Conservation (phyloP, 2,329 filamentous ascomycete species). For the Epichloe sibirici region DNA sequence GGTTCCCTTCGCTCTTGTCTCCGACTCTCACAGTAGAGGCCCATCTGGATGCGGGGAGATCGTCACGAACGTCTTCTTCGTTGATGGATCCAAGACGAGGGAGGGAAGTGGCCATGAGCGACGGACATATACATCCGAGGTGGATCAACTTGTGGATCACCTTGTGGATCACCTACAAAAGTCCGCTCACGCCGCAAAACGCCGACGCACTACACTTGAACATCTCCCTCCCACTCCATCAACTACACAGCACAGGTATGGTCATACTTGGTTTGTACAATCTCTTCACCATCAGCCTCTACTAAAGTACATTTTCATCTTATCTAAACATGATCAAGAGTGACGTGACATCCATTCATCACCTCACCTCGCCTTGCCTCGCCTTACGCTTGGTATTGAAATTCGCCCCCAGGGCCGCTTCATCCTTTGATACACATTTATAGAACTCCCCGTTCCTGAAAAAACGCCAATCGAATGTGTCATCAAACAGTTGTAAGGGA, state of each 20-base stretch:
- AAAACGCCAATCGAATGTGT: slow-evolving; percentile 15
- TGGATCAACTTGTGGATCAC: neutral
- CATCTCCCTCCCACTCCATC: too few relatives aligned
- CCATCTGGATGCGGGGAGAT: neutral
- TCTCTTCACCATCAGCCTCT: slow-evolving; percentile 20
- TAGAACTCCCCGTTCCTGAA: slow-evolving; percentile 9
- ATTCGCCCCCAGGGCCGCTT: slow-evolving; percentile 9
- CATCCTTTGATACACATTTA: slow-evolving; percentile 12
- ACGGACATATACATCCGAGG: neutral
- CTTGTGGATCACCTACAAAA: too few relatives aligned
- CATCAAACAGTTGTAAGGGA: slow-evolving; percentile 7
- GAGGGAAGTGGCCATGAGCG: too few relatives aligned
- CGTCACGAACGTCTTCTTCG: neutral
- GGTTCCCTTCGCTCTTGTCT: slow-evolving; percentile 4
- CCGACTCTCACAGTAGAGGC: neutral
- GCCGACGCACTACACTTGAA: too few relatives aligned
- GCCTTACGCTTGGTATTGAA: slow-evolving; percentile 16
- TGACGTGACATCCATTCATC: neutral
- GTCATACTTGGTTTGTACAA: neutral
- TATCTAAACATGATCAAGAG: slow-evolving; percentile 19
- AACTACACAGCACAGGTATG: neutral
- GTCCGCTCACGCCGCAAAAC: too few relatives aligned
- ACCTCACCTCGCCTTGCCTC: neutral
- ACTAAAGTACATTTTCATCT: slow-evolving; percentile 29
- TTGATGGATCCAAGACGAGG: too few relatives aligned